Conservation (phyloP, 2,329 filamentous ascomycete species). For the Curvularia sp. region DNA sequence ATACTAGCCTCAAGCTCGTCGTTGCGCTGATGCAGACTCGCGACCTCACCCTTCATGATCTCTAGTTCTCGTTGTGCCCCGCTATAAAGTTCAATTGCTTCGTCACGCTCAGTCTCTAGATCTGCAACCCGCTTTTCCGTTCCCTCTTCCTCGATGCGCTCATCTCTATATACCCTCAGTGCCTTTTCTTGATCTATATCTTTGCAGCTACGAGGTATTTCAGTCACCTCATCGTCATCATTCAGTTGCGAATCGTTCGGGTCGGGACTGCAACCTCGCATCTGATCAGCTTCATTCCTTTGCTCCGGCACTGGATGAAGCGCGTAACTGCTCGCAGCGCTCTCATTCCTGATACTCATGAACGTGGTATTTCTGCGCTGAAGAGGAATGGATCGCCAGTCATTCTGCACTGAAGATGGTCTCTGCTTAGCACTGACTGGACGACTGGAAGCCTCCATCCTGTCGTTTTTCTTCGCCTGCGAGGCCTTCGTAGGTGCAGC, state of each 20-base stretch:
- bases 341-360: background rate
- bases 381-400: background rate
- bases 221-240: background rate
- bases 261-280: background rate
- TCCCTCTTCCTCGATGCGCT: background rate
- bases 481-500: slow-evolving; percentile 12
- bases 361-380: background rate
- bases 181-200: background rate
- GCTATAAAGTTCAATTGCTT: background rate
- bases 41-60: background rate
- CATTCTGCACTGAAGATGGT: background rate
- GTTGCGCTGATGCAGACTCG: background rate
- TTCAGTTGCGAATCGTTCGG: background rate
- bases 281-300: background rate
- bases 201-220: background rate
- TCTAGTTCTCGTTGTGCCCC: background rate
- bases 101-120: background rate
- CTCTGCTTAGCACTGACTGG: background rate
- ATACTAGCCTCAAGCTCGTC: background rate
- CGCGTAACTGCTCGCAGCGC: background rate
- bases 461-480: slow-evolving; percentile 15
- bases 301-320: background rate
- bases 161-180: background rate
- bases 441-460: slow-evolving; percentile 5
- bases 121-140: background rate